A percentile compares a stretch with the other conserved stretches of the same genome.
These are phyloP conservation scores for Flaveria ramosissima DNA, from an alignment of 129 eudicot species.

Conservation along the genomic window DNA sequence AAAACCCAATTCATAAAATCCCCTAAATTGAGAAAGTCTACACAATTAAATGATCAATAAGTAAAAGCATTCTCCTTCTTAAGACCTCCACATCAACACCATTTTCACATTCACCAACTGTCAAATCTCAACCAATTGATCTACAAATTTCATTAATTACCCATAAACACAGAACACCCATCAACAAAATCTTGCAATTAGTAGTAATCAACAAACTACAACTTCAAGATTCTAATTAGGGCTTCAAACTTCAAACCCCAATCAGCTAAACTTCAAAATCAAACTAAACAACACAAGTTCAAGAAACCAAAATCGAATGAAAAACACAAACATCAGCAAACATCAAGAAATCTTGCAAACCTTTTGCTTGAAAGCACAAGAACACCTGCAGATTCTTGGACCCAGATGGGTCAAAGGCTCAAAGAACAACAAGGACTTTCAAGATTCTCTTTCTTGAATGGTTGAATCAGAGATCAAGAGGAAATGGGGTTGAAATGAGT, in stretches of 20 bases:
- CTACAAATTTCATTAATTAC: conserved; percentile 9
- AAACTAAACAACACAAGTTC: conserved; percentile 10
- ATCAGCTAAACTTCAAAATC: conserved; percentile 18
- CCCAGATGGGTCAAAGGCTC: conserved; percentile 26
- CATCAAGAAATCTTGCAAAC: conserved; percentile 26
- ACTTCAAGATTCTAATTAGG: conserved; percentile 21
- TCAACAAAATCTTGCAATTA: conserved; percentile 15
- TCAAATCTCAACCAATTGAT: conserved; percentile 24
- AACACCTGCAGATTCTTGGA: conserved; percentile 26
- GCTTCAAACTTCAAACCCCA: conserved; percentile 22
- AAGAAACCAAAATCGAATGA: conserved; percentile 21
- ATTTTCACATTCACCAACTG: neutral
- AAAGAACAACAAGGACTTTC: conserved; percentile 9
- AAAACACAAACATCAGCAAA: neutral
- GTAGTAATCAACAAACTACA: conserved; percentile 15
- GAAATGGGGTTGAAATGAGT: conserved; percentile 36
- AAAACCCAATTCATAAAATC: neutral
- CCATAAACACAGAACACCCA: conserved; percentile 16
- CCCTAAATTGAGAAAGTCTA: neutral
- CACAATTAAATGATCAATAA: conserved; percentile 3
- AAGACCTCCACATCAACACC: conserved; percentile 16
- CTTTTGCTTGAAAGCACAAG: conserved; percentile 28
- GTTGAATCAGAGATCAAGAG: conserved; percentile 36
- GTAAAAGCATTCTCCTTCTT: neutral
- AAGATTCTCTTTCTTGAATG: conserved; percentile 29